A percentile compares a stretch with the other conserved stretches of the same genome.
These are phyloP conservation scores for Cyclostephanos tholiformis DNA, from an alignment of 108 stramenopile genomes.

Conservation along the genomic window DNA sequence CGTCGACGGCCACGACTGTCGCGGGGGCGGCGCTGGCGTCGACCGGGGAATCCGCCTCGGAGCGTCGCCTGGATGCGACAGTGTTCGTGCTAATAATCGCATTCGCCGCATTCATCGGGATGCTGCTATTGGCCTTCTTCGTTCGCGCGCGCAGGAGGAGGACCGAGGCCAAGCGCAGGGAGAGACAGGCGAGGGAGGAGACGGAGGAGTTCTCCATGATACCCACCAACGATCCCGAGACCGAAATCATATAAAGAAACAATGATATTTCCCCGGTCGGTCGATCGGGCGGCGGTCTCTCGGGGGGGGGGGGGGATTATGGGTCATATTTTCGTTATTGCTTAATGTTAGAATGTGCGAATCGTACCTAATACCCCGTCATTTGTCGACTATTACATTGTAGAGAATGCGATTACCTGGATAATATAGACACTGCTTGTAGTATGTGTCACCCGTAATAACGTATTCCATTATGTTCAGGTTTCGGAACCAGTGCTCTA, in stretches of 20 bases:
- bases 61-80: neutral
- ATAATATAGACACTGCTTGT: too few species aligned
- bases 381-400: too few species aligned
- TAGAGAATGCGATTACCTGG: too few species aligned
- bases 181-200: conserved; percentile 29
- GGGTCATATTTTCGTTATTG: too few species aligned
- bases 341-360: too few species aligned
- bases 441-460: too few species aligned
- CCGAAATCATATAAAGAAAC: neutral
- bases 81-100: conserved; percentile 27
- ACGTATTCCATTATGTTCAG: too few species aligned
- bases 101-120: conserved; percentile 14
- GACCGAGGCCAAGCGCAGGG: conserved; percentile 16
- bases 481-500: too few species aligned
- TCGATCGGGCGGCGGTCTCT: too few species aligned
- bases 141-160: conserved; percentile 25
- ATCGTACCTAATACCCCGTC: too few species aligned
- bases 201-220: conserved; percentile 44
- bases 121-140: conserved; percentile 20
- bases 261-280: neutral
- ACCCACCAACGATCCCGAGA: conserved; percentile 6
- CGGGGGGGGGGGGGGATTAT: neutral
- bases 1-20: conserved; percentile 5
- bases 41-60: neutral
- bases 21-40: neutral